These are phyloP conservation scores for Scleroderma citrinum DNA, from an alignment of 768 basidiomycete genomes.

Conservation along the genomic window DNA sequence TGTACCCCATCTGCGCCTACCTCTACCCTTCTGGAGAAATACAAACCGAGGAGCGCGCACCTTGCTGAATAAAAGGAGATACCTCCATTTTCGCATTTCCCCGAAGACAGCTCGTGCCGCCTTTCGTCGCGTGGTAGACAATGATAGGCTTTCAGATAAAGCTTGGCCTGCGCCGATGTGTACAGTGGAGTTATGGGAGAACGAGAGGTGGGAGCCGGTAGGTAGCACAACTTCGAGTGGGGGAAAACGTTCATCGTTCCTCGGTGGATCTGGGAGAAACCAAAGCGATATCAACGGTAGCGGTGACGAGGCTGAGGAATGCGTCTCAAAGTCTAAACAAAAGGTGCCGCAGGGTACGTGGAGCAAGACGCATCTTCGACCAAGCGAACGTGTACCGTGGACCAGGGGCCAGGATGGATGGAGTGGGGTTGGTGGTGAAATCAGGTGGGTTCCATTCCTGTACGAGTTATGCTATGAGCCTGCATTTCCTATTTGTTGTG, in stretches of 20 bases:
- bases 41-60: constrained; percentile 1
- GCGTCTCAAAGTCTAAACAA: not conserved
- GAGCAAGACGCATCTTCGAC: constrained; percentile 33
- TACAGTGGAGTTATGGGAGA: constrained; percentile 76
- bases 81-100: constrained; percentile 10
- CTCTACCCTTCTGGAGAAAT: constrained; percentile 7
- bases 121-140: constrained; percentile 42
- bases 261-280: not conserved
- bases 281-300: not conserved
- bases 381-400: constrained; percentile 56
- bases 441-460: constrained; percentile 43
- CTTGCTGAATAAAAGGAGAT: constrained; percentile 8
- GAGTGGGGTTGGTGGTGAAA: constrained; percentile 53
- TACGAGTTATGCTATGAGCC: constrained; percentile 17
- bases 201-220: constrained; percentile 51
- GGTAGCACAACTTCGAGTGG: constrained; percentile 3
- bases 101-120: constrained; percentile 27
- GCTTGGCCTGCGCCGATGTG: constrained; percentile 62
- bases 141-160: constrained; percentile 58
- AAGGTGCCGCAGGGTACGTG: constrained; percentile 19
- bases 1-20: not conserved
- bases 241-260: constrained; percentile 2
- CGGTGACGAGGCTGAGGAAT: not conserved
- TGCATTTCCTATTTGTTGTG: not conserved
- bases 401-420: constrained; percentile 68